These are phyloP conservation scores for Metrosideros polymorpha DNA, from an alignment of 441 rosid species.

Conservation along the genomic window DNA sequence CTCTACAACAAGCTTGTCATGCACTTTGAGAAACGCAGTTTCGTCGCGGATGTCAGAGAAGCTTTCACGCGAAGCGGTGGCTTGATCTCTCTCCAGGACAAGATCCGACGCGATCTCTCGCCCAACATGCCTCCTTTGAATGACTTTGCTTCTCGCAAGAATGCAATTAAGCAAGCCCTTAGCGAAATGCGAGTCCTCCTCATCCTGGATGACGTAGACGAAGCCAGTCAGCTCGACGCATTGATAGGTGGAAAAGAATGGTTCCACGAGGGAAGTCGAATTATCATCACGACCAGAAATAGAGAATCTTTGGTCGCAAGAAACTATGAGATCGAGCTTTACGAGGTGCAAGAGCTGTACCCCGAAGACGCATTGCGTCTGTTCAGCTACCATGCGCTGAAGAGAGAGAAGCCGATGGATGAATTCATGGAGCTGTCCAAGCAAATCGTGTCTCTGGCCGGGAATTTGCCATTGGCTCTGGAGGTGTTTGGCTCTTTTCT, in stretches of 20 bases:
- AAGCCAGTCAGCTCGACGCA: slow-evolving; percentile 15
- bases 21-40: slow-evolving; percentile 22
- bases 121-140: fast-evolving
- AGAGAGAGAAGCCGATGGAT: slow-evolving; percentile 30
- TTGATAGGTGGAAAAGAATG: slow-evolving; percentile 12
- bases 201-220: slow-evolving; percentile 28
- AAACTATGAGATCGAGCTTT: neutral
- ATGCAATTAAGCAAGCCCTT: slow-evolving; percentile 9
- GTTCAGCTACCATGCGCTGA: slow-evolving; percentile 45
- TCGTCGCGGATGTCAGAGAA: slow-evolving; percentile 40
- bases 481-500: slow-evolving; percentile 55
- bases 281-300: slow-evolving; percentile 34
- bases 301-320: slow-evolving; percentile 2
- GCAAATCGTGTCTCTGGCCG: slow-evolving; percentile 28
- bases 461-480: slow-evolving; percentile 42
- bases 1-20: slow-evolving; percentile 29
- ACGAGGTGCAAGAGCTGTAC: slow-evolving; percentile 22
- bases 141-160: neutral
- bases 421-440: slow-evolving; percentile 24
- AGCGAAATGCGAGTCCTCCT: slow-evolving; percentile 4
- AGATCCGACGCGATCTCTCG: neutral
- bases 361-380: slow-evolving; percentile 1
- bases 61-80: slow-evolving; percentile 13
- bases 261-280: slow-evolving; percentile 28
- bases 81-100: slow-evolving; percentile 11